phyloP scores from a whole-genome alignment of 139 green algal species.

The Closterium sp. region DNA sequence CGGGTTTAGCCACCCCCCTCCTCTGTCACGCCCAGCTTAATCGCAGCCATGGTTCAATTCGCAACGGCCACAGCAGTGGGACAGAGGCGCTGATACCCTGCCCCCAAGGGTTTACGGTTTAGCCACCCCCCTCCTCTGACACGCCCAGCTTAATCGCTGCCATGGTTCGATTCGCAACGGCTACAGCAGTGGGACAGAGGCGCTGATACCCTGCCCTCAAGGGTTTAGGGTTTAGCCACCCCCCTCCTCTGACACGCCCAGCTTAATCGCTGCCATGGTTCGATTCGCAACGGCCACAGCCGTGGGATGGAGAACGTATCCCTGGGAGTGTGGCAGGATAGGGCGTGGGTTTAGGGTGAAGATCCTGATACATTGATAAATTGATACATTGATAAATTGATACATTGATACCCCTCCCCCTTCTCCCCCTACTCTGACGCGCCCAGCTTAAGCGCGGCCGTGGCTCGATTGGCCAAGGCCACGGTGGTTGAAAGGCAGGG shows the following conservation, averaged over 20 bases:
- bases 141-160: no score
- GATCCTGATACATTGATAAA: not conserved
- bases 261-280: no score
- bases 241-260: no score
- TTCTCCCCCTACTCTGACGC: not conserved
- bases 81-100: not conserved
- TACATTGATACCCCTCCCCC: no score
- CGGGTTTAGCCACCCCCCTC: no score
- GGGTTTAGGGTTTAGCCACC: no score
- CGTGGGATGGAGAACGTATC: no score
- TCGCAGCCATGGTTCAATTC: conserved; percentile 34
- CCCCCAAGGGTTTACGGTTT: no score
- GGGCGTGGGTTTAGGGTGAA: not conserved
- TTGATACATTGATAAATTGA: not conserved
- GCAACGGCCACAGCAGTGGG: not conserved
- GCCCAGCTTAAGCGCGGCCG: conserved; percentile 41
- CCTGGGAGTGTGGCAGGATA: no score
- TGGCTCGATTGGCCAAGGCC: conserved; percentile 33
- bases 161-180: conserved; percentile 31
- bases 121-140: no score
- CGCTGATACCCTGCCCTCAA: no score
- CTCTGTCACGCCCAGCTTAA: conserved; percentile 38
- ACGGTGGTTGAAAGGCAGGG: not conserved
- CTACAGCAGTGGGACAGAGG: not conserved
- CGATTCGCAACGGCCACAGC: no score